Conservation (phyloP, 805 yeast species). For the Sugiyamaella boreocaroliniensis region DNA sequence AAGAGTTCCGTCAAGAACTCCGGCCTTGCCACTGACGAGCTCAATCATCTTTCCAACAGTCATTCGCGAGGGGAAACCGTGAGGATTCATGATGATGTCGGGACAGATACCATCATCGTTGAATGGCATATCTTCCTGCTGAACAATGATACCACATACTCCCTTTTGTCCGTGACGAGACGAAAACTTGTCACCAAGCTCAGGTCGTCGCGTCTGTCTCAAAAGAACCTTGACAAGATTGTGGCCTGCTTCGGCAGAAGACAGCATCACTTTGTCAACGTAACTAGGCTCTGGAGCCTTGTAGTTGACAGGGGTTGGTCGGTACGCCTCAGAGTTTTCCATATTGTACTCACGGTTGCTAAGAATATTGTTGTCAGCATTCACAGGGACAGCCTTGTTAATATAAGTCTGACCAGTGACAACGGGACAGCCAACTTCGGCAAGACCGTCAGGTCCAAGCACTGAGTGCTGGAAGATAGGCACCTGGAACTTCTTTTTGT, state of each 20-base stretch:
- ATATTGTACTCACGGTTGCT: slow-evolving; percentile 22
- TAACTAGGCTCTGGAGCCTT: slow-evolving; percentile 94
- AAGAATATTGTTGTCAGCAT: slow-evolving; percentile 66
- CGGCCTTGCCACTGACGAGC: slow-evolving; percentile 93
- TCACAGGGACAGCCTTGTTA: slow-evolving; percentile 81
- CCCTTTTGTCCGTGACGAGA: slow-evolving; percentile 99
- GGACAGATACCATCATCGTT: slow-evolving; percentile 88
- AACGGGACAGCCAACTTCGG: slow-evolving; percentile 88
- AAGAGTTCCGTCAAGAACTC: slow-evolving; percentile 82
- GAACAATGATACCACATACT: slow-evolving; percentile 97
- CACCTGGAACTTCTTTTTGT: slow-evolving; percentile 47
- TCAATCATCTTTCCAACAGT: slow-evolving; percentile 99
- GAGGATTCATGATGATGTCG: slow-evolving; percentile 97
- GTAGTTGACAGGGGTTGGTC: slow-evolving; percentile 87
- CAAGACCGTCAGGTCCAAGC: slow-evolving; percentile 90
- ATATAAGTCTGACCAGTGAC: slow-evolving; percentile 91
- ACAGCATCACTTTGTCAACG: slow-evolving; percentile 96
- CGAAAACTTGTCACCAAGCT: slow-evolving; percentile 93
- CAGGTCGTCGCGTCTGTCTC: slow-evolving; percentile 96
- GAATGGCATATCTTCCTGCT: slow-evolving; percentile 95
- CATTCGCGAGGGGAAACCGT: slow-evolving; percentile 99
- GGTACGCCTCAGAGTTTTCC: slow-evolving; percentile 44
- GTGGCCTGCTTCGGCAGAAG: slow-evolving; percentile 91
- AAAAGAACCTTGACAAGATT: slow-evolving; percentile 85
- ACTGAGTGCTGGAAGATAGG: slow-evolving; percentile 84